phyloP scores from a whole-genome alignment of 306 rosid genomes.

The Medicago truncatula region MtrunA17r5.0-ANR NC_053048.1:5869001-5869500 shows the following conservation, averaged over 20 bases:
- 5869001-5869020: conserved; percentile 66
- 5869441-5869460: background rate
- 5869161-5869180: conserved; percentile 2
- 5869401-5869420: background rate
- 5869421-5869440: background rate
- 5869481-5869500: background rate
- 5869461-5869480: background rate
- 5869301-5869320: background rate
- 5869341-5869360: background rate
- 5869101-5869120: background rate
- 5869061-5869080: conserved; percentile 29
- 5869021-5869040: conserved; percentile 65
- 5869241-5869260: background rate
- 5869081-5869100: conserved; percentile 19
- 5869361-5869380: background rate
- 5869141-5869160: conserved; percentile 5
- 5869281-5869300: background rate
- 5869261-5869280: background rate
- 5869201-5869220: conserved; percentile 4
- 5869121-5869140: background rate
- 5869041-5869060: conserved; percentile 73
- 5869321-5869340: background rate
- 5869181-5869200: background rate
- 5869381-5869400: background rate
- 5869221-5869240: background rate